phyloP scores from a whole-genome alignment of 177 flowering plant species.

The Vitis hybrid region DNA sequence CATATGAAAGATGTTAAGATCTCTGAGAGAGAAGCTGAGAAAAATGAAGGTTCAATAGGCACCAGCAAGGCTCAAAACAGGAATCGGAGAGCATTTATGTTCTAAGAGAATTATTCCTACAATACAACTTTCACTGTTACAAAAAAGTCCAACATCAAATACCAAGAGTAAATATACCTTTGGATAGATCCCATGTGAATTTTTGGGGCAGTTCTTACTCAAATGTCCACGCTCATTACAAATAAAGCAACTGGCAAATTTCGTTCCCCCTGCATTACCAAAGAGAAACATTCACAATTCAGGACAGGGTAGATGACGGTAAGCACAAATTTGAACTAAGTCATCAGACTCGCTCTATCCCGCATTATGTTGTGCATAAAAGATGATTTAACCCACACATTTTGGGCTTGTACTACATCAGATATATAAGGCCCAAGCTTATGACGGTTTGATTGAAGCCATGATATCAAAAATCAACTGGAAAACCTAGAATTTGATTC shows the following conservation, averaged over 20 bases:
- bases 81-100: background rate
- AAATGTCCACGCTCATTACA: constrained; percentile 84
- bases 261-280: constrained; percentile 79
- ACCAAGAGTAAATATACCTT: constrained; percentile 49
- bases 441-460: too few relatives aligned
- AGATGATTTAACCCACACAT: too few relatives aligned
- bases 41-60: background rate
- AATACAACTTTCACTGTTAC: background rate
- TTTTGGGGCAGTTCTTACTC: constrained; percentile 87
- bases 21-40: background rate
- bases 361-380: too few relatives aligned
- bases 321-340: background rate
- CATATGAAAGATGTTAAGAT: background rate
- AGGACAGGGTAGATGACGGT: background rate
- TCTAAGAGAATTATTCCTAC: background rate
- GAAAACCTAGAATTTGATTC: too few relatives aligned
- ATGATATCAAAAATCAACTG: too few relatives aligned
- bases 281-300: constrained; percentile 1
- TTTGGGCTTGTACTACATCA: too few relatives aligned
- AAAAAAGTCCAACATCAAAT: background rate
- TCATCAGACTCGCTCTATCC: background rate
- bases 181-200: constrained; percentile 86
- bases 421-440: too few relatives aligned
- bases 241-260: constrained; percentile 88
- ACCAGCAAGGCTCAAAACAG: background rate